Evolutionary conservation across 768 basidiomycete genomes (phyloP), one percentile per base, ranked within the genome.

Genomic region (Aureoboletus auriporus): DNA sequence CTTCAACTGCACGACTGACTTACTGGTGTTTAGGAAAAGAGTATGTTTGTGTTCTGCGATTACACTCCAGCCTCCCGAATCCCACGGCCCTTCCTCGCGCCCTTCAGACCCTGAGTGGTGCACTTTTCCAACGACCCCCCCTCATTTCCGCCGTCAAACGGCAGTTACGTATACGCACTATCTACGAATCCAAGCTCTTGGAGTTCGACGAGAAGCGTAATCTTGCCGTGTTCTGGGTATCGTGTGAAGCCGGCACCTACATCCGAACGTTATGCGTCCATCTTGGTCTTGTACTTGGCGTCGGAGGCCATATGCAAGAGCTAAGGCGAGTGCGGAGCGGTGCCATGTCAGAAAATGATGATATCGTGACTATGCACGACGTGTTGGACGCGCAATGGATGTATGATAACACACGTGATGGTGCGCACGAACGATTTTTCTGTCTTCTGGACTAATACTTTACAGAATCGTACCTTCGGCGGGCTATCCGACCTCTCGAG

Each of bases 251-350:
- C 33, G 96, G 96, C 51, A 91, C 89, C n/a, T 90, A 90, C 56
- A 90, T 90, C 57, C 87, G 96, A 66, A 99, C 96, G 1, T 78
- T 99, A 39, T 99, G 96, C 67, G 96, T 99, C 12, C 96, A 99
- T 70, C 73, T 99, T 46, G 96, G 96, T 50, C 76, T 99, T 44
- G 52, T 99, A 36, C 75, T 97, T 33, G 96, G 96, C 52, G 95
- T 98, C 27, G 96, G 96, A 20, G 96, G 94, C n/a, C 96, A 99
- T 69, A 99, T 99, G 96, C 95, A 99, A 72, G 96, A 99, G 68
- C 78, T 99, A 50, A 79, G 96, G 59, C 75, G 96, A 59, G 95
- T 98, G 12, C 75, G 96, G 55, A 91, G 87, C 64, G 96, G 96
- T 60, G 95, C 94, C 42, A 86, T 97, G 81, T 90, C 88, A 42